Base-by-base conservation (phyloP, 2,329 filamentous ascomycete genomes). In the Blumeriella jaapii region DNA sequence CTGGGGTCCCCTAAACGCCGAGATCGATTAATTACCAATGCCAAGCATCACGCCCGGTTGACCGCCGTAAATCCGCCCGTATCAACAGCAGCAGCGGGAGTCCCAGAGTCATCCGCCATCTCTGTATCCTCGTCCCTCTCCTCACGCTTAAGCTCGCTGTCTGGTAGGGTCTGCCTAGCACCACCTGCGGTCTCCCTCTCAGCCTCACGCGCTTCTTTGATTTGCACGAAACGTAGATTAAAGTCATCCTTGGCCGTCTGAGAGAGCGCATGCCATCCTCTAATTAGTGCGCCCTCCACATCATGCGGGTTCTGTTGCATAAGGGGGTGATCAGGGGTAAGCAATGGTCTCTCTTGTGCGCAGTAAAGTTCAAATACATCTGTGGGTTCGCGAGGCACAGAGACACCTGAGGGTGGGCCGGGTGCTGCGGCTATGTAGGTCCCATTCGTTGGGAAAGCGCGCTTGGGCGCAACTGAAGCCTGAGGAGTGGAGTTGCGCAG, bases 401-500 rank as follows among this genome's bases (percentile, higher is more conserved):
- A 31, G 2, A 44, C 36, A 11, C 34, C 19, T 10, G 39, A 38
- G 19, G 29, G 34, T n/a, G 38, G 32, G 25, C 16, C 23, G 6
- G 29, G 11, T 32, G 28, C 24, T 24, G 39, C 25, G 20, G 37
- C 24, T 30, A 39, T 7, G 26, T 34, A 15, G 16, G 35, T 32
- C 18, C 42, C 61, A 41, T 70, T 69, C 40, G 57, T 43, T 29
- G 42, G 30, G 11, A 44, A 36, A 8, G 44, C 30, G 10, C 44
- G 45, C 24, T 49, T 51, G 11, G 34, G 24, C 1, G 38, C 24
- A 8, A 34, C 24, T 16, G 44, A 40, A 2, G 45, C 36, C 58
- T 61, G 42, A 42, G 47, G 43, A 13, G 41, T 55, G 43, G 41
- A 46, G 12, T 47, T 48, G 16, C 41, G 46, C 13, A 41, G 30